phyloP scores from a whole-genome alignment of 2,329 filamentous ascomycete genomes.

The Colletotrichum lupini region DNA sequence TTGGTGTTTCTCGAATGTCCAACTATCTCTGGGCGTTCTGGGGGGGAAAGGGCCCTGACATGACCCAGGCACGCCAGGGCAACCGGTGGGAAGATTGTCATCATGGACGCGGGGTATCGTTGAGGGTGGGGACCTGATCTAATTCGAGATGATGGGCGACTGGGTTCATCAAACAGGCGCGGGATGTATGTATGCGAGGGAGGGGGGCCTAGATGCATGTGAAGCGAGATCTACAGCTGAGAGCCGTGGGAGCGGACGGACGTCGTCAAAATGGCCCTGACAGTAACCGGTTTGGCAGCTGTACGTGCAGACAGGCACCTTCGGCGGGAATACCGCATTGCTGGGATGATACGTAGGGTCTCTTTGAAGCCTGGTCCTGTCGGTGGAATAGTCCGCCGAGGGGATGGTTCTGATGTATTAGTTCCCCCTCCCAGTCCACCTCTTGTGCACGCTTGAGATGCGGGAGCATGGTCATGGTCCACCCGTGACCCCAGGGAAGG shows the following conservation, averaged over 20 bases:
- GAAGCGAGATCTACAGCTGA: conserved; percentile 26
- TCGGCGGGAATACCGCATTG: conserved; percentile 4
- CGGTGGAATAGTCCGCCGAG: not conserved
- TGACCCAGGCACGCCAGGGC: not conserved
- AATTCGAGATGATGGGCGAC: conserved; percentile 34
- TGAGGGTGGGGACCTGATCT: conserved; percentile 19
- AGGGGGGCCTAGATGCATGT: not conserved
- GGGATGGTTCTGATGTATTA: not conserved
- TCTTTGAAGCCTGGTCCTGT: not conserved
- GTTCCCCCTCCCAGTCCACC: not conserved
- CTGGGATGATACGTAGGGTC: not conserved
- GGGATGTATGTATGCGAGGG: conserved; percentile 25
- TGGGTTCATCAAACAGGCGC: conserved; percentile 19
- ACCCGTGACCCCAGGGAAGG: not conserved
- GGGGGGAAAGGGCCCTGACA: not conserved
- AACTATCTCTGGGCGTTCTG: not conserved
- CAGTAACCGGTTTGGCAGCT: not conserved
- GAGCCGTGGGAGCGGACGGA: conserved; percentile 24
- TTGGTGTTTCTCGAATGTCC: conserved; percentile 4
- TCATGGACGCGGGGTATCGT: conserved; percentile 22
- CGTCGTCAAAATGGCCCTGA: conserved; percentile 19
- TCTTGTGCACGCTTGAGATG: not conserved
- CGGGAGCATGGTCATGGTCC: not conserved
- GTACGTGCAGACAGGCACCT: not conserved
- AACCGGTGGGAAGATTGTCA: not conserved